These are phyloP conservation scores for Mortierella antarctica DNA, from an alignment of 192 early-diverging fungal species.

Conservation along the genomic window DNA sequence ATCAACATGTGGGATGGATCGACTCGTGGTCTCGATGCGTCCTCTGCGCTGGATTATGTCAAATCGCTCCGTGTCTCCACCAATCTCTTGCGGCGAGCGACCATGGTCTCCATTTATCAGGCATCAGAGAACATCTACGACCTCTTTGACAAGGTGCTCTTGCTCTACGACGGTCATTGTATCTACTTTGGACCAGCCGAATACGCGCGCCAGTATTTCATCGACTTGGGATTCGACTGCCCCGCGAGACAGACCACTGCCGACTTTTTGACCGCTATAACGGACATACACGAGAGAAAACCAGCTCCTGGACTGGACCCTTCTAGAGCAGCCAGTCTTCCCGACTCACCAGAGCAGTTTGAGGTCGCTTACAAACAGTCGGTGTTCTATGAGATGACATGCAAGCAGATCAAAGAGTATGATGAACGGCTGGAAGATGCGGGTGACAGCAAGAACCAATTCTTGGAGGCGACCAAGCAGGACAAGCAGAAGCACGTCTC, in stretches of 20 bases:
- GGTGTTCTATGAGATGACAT: conserved; percentile 45
- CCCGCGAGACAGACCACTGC: conserved; percentile 75
- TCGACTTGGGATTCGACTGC: conserved; percentile 68
- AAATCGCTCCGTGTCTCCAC: conserved; percentile 80
- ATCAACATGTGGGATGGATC: conserved; percentile 79
- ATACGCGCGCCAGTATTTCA: conserved; percentile 71
- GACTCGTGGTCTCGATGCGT: conserved; percentile 85
- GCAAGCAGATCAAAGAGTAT: conserved; percentile 56
- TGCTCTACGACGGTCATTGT: conserved; percentile 74
- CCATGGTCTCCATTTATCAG: conserved; percentile 75
- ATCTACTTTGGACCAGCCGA: conserved; percentile 75
- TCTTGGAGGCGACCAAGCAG: conserved; percentile 65
- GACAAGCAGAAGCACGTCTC: conserved; percentile 65
- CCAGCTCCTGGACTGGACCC: conserved; percentile 65
- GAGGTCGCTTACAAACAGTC: conserved; percentile 65
- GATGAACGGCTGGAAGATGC: conserved; percentile 45
- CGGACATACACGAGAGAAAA: conserved; percentile 68
- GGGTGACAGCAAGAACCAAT: conserved; percentile 37
- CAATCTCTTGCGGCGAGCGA: conserved; percentile 74
- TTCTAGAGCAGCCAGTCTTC: conserved; percentile 50
- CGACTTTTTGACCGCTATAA: conserved; percentile 80
- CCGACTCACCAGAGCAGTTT: conserved; percentile 71
- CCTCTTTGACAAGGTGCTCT: conserved; percentile 76
- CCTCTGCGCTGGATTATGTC: conserved; percentile 85
- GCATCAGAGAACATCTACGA: conserved; percentile 84